Percentiles rank a stretch among this genome's conserved stretches.
These are phyloP conservation scores for Stagonosporopsis tanaceti DNA, from an alignment of 2,329 filamentous ascomycete genomes.

Conservation along the genomic window DNA sequence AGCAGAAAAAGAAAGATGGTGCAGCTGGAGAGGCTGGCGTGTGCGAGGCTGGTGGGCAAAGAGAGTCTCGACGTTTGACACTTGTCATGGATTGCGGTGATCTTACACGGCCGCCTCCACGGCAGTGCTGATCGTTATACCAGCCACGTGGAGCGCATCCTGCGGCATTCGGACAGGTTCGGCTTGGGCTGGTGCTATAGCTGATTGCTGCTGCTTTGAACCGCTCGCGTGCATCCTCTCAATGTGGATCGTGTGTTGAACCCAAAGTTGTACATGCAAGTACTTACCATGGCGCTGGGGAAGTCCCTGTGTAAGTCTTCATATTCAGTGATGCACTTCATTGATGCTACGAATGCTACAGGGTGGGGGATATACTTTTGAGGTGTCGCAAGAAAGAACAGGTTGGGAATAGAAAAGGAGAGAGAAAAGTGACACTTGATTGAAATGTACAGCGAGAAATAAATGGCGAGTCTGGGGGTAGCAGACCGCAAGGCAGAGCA, in stretches of 20 bases:
- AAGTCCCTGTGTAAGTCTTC: background rate
- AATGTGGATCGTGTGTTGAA: background rate
- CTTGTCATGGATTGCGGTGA: conserved; percentile 9
- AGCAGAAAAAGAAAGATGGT: background rate
- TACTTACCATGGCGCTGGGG: background rate
- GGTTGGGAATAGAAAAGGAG: background rate
- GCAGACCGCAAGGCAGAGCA: conserved; percentile 9
- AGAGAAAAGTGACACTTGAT: background rate
- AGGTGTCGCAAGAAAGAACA: background rate
- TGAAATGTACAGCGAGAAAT: background rate
- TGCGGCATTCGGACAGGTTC: conserved; percentile 3
- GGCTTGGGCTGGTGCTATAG: conserved; percentile 1
- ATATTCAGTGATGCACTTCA: background rate
- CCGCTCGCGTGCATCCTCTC: background rate
- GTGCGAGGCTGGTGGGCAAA: background rate
- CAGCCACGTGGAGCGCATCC: conserved; percentile 14
- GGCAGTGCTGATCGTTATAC: conserved; percentile 12
- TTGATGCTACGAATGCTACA: conserved; percentile 18
- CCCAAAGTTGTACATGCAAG: background rate
- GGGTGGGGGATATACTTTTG: conserved; percentile 8
- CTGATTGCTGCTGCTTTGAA: background rate
- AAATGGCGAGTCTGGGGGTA: background rate
- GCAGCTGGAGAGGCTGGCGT: background rate
- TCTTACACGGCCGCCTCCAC: conserved; percentile 11
- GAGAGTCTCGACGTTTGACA: conserved; percentile 1